Percentiles rank a stretch among this genome's conserved stretches.
These are phyloP conservation scores for Penicillium alfredii DNA, from an alignment of 495 filamentous ascomycete species.

Conservation along the genomic window DNA sequence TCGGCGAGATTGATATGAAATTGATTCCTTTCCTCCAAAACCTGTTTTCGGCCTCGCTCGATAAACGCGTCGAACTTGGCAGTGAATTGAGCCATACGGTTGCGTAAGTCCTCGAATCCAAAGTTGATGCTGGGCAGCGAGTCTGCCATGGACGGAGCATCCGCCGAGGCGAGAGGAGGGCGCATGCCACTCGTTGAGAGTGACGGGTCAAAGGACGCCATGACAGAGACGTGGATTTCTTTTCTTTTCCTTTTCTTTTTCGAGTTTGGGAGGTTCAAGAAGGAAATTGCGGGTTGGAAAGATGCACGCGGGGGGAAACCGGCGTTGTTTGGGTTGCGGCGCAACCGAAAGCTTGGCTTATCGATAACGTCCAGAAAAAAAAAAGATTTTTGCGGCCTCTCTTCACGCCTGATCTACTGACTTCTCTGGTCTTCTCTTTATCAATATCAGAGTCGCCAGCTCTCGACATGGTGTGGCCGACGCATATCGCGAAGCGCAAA, in stretches of 20 bases:
- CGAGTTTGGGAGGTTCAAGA: not conserved
- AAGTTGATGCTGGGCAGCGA: constrained; percentile 87
- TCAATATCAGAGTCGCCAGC: too few species aligned
- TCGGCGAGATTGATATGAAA: constrained; percentile 88
- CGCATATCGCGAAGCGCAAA: constrained; percentile 30
- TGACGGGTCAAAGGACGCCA: constrained; percentile 73
- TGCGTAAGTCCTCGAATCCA: constrained; percentile 91
- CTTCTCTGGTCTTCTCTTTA: too few species aligned
- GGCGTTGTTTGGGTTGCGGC: constrained; percentile 23
- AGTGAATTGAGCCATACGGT: constrained; percentile 91
- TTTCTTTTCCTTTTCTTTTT: not conserved
- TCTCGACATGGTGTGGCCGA: constrained; percentile 36
- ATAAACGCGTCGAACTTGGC: constrained; percentile 90
- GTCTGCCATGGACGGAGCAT: constrained; percentile 65
- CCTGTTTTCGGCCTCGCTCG: constrained; percentile 77
- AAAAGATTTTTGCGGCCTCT: too few species aligned
- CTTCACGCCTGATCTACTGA: too few species aligned
- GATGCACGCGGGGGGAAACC: too few species aligned
- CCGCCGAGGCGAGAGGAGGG: constrained; percentile 53
- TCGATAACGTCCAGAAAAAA: constrained; percentile 23
- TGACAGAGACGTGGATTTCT: constrained; percentile 23
- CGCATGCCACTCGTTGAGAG: constrained; percentile 70
- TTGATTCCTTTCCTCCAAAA: constrained; percentile 87
- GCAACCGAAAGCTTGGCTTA: constrained; percentile 25
- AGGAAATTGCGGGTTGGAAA: too few species aligned